phyloP scores from a whole-genome alignment of 371 early-diverging fungal species.

The Cokeromyces recurvatus region DNA sequence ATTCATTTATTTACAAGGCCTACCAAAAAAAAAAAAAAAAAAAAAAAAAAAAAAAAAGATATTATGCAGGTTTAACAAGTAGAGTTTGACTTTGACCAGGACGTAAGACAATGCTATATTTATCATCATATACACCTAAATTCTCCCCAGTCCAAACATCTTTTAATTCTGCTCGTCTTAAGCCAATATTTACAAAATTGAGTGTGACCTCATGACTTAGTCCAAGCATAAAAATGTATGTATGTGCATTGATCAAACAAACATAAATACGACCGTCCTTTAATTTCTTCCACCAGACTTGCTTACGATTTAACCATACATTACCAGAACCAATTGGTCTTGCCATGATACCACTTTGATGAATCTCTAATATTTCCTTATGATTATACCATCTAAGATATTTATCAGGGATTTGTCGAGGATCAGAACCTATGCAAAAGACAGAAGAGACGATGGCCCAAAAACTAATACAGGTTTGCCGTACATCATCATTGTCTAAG shows the following conservation, averaged over 20 bases:
- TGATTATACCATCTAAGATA: slow-evolving; percentile 34
- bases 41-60: neutral
- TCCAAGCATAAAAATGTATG: slow-evolving; percentile 36
- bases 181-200: slow-evolving; percentile 22
- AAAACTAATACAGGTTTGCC: slow-evolving; percentile 35
- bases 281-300: slow-evolving; percentile 42
- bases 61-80: slow-evolving; percentile 13
- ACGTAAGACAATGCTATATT: slow-evolving; percentile 17
- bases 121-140: slow-evolving; percentile 14
- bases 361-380: slow-evolving; percentile 33
- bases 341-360: slow-evolving; percentile 42
- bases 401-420: slow-evolving; percentile 33
- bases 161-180: slow-evolving; percentile 9
- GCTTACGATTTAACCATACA: slow-evolving; percentile 34
- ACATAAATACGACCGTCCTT: slow-evolving; percentile 34
- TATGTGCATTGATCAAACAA: slow-evolving; percentile 36
- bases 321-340: slow-evolving; percentile 35
- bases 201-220: slow-evolving; percentile 25
- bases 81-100: slow-evolving; percentile 22
- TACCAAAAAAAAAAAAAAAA: neutral
- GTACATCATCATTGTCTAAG: slow-evolving; percentile 38
- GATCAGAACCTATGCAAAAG: slow-evolving; percentile 40
- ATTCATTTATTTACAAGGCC: no score
- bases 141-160: slow-evolving; percentile 36
- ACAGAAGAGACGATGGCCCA: slow-evolving; percentile 43